Evolutionary conservation across 2,329 filamentous ascomycete genomes (phyloP), one percentile per base, ranked within the genome.

Genomic region (Purpureocillium takamizusanense): DNA sequence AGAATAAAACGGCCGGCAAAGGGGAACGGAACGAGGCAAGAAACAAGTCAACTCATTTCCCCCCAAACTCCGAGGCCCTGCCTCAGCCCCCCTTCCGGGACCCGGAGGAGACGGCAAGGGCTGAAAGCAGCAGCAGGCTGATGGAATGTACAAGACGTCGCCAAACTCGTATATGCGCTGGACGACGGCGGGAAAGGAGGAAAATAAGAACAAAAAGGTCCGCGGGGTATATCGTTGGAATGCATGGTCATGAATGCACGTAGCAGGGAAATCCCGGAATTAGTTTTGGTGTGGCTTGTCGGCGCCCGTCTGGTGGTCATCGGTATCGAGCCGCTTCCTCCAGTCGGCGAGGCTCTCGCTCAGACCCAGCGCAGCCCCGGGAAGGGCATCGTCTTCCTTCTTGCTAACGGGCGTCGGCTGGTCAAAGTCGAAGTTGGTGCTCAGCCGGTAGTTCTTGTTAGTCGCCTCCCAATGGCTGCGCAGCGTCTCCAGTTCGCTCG

Each of bases 391-490:
- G 30, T 70, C 67, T 15, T 66, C 61, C 36, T 65, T 66, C 46
- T 67, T 69, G 35, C 39, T 41, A 27, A 46, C 50, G 21, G 61
- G 51, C 6, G 51, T 67, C 16, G 56, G 47, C 40, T 41, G 28
- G 14, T 95, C 89, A 51, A 94, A 89, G 56, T 95, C 89, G 51
- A 94, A 94, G 37, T 84, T 80, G 53, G 83, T 89, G 61, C 86
- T 94, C 33, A 95, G 67, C 17, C 92, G 83, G 60, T 97, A 95
- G 53, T 86, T 94, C 62, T 94, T 92, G 65, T 90, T 95, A 11
- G 88, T 95, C 30, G 83, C 86, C 64, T 97, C 88, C 92, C 92
- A 98, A 52, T 95, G 89, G 37, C 72, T 86, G 37, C 90, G 79
- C 35, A 98, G 71, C 11, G 86, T 84, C 58, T 98, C 92, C 7